A percentile compares a stretch with the other conserved stretches of the same genome.
These are phyloP conservation scores for Podospora didyma DNA, from an alignment of 495 filamentous ascomycete species.

Conservation along the genomic window DNA sequence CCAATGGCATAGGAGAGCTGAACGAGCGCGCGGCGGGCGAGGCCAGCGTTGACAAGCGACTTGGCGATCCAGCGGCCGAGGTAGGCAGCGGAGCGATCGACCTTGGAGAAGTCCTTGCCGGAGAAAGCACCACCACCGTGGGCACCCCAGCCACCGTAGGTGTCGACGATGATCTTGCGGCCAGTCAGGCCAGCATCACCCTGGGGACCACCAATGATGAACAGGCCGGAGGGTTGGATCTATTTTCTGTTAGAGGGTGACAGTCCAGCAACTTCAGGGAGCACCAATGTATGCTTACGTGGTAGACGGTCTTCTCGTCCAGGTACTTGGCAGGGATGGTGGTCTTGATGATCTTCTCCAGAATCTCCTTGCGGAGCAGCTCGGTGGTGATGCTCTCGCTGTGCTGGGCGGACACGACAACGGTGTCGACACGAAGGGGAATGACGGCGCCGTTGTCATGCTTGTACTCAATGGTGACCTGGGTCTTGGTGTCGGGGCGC, in stretches of 20 bases:
- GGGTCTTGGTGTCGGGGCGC: slow-evolving; percentile 97
- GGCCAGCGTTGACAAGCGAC: slow-evolving; percentile 84
- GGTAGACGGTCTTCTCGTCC: slow-evolving; percentile 88
- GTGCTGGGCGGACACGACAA: slow-evolving; percentile 96
- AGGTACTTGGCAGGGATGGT: slow-evolving; percentile 89
- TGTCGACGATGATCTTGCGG: slow-evolving; percentile 99
- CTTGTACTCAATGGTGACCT: slow-evolving; percentile 98
- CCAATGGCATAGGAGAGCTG: slow-evolving; percentile 99
- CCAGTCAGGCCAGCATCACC: slow-evolving; percentile 98
- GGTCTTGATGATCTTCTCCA: slow-evolving; percentile 94
- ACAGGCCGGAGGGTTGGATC: slow-evolving; percentile 96
- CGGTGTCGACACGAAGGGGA: slow-evolving; percentile 88
- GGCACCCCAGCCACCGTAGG: slow-evolving; percentile 99
- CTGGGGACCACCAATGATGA: slow-evolving; percentile 98
- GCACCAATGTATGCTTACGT: slow-evolving; percentile 51
- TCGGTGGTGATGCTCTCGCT: slow-evolving; percentile 84
- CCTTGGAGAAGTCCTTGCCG: slow-evolving; percentile 99
- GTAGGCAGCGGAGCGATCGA: slow-evolving; percentile 97
- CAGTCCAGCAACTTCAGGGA: neutral
- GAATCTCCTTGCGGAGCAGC: slow-evolving; percentile 87
- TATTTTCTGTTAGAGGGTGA: slow-evolving; percentile 32
- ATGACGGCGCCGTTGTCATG: slow-evolving; percentile 93
- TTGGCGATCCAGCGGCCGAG: slow-evolving; percentile 98
- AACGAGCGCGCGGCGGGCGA: slow-evolving; percentile 87
- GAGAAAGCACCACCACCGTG: slow-evolving; percentile 99